Conservation (phyloP, 1,139 yeast genomes). For the Kluyveromyces marxianus region DNA sequence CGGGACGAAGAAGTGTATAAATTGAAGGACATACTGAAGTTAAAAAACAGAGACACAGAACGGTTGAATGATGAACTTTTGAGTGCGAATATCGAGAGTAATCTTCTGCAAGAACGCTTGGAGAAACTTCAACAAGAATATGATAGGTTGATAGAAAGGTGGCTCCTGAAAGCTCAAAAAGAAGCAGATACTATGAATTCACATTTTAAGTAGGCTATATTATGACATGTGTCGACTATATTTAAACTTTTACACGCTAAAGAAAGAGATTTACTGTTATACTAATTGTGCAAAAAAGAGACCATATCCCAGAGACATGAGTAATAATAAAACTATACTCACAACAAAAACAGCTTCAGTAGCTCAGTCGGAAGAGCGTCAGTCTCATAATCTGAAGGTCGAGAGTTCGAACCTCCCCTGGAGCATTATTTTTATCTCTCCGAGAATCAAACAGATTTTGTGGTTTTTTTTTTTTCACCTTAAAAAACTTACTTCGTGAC, state of each 20-base stretch:
- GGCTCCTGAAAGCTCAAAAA: constrained; percentile 49
- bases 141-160: constrained; percentile 45
- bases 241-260: not conserved
- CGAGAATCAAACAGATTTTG: not conserved
- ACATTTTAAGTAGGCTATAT: not conserved
- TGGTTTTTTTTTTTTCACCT: not conserved
- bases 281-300: not conserved
- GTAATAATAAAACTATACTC: not conserved
- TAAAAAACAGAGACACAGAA: constrained; percentile 52
- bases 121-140: constrained; percentile 41
- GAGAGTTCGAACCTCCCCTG: constrained; percentile 47
- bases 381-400: constrained; percentile 41
- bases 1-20: constrained; percentile 15
- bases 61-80: constrained; percentile 64
- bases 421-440: constrained; percentile 34
- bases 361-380: constrained; percentile 41
- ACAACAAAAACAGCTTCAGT: constrained; percentile 28
- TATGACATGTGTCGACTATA: not conserved
- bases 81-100: constrained; percentile 62
- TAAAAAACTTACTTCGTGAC: too few species aligned
- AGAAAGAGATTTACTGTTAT: not conserved
- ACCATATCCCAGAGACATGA: not conserved
- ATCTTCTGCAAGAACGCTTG: constrained; percentile 46
- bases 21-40: constrained; percentile 37
- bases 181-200: constrained; percentile 59